Percentiles rank a stretch among this genome's conserved stretches.
These are phyloP conservation scores for Wallemia hederae DNA, from an alignment of 1,284 basidiomycete genomes.

Conservation along the genomic window DNA sequence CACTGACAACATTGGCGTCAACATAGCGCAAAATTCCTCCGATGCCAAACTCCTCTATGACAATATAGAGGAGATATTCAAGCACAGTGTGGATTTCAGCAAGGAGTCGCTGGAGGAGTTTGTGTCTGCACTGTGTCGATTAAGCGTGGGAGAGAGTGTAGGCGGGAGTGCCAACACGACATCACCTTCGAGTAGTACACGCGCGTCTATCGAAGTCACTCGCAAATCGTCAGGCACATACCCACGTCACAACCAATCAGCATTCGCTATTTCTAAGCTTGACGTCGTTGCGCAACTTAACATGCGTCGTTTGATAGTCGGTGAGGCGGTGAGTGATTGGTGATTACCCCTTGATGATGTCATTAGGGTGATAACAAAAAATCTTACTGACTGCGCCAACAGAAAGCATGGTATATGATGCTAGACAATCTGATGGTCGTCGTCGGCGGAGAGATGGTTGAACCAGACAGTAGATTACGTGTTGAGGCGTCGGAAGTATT, in stretches of 20 bases:
- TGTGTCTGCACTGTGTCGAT: constrained; percentile 44
- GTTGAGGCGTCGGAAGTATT: constrained; percentile 61
- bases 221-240: constrained; percentile 21
- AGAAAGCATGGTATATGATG: constrained; percentile 45
- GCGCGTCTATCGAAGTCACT: constrained; percentile 23
- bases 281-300: constrained; percentile 52
- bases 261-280: constrained; percentile 58
- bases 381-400: background rate
- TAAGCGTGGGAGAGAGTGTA: constrained; percentile 67
- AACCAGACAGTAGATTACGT: constrained; percentile 37
- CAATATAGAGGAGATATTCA: constrained; percentile 51
- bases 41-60: constrained; percentile 19
- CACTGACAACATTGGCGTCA: constrained; percentile 3
- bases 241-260: constrained; percentile 15
- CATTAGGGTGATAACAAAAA: background rate
- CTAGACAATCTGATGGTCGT: constrained; percentile 49
- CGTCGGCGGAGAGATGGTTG: constrained; percentile 32
- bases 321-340: constrained; percentile 20
- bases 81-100: constrained; percentile 42
- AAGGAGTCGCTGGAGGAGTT: constrained; percentile 57
- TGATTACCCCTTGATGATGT: background rate
- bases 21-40: constrained; percentile 4
- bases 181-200: background rate
- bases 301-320: constrained; percentile 50
- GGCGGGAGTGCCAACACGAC: constrained; percentile 31